Conservation (phyloP, 179 eudicot species). For the Drosera spatulata region DNA sequence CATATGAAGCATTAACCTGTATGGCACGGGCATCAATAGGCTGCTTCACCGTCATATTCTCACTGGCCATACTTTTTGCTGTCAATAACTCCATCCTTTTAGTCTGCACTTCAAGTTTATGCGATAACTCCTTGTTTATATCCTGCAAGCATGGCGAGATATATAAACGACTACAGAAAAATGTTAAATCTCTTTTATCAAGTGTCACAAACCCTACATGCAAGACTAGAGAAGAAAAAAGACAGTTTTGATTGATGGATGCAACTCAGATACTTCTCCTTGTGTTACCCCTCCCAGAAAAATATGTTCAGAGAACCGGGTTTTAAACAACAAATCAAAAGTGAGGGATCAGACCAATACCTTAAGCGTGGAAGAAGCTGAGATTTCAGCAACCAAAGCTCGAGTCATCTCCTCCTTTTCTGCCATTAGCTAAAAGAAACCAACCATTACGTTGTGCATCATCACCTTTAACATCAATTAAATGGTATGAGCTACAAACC, state of each 20-base stretch:
- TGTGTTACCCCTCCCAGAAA: too few relatives aligned
- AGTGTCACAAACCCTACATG: too few relatives aligned
- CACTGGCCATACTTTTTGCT: constrained; percentile 76
- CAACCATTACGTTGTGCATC: neutral
- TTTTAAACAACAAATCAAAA: too few relatives aligned
- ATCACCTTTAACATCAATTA: neutral
- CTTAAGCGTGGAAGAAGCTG: constrained; percentile 61
- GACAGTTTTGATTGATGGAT: neutral
- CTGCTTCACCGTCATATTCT: constrained; percentile 29
- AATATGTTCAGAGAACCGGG: too few relatives aligned
- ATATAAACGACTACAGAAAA: too few relatives aligned
- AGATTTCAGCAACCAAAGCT: constrained; percentile 51
- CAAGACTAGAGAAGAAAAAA: constrained; percentile 5
- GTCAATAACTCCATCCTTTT: constrained; percentile 89
- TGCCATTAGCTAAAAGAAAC: constrained; percentile 51
- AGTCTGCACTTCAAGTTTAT: constrained; percentile 88
- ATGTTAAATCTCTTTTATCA: too few relatives aligned
- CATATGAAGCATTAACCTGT: constrained; percentile 54
- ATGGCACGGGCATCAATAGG: constrained; percentile 23
- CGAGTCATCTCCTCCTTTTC: constrained; percentile 76
- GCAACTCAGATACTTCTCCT: too few relatives aligned
- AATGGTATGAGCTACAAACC: constrained; percentile 27
- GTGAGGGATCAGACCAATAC: constrained; percentile 16
- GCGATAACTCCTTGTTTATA: constrained; percentile 72
- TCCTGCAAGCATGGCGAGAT: constrained; percentile 25